Conservation (phyloP, 805 yeast genomes). For the Kluyveromyces dobzhanskii region DNA sequence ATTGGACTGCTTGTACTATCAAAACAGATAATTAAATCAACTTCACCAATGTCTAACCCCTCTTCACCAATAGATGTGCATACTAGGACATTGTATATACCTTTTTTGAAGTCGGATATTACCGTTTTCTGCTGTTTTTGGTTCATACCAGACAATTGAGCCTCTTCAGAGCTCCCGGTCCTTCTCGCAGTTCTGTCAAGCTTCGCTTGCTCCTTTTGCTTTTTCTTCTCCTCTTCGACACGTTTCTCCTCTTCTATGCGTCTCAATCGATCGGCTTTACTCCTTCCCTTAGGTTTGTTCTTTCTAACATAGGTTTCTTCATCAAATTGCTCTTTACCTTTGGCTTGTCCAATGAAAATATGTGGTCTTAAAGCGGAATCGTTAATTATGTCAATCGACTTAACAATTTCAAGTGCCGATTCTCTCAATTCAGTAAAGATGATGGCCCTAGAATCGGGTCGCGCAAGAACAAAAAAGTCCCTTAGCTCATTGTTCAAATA, state of each 20-base stretch:
- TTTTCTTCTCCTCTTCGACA: constrained; percentile 25
- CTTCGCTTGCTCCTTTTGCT: constrained; percentile 26
- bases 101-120: constrained; percentile 63
- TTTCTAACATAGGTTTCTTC: constrained; percentile 41
- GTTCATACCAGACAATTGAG: constrained; percentile 78
- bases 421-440: constrained; percentile 85
- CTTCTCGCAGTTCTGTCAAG: constrained; percentile 33
- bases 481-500: constrained; percentile 48
- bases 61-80: constrained; percentile 98
- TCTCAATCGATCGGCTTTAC: constrained; percentile 29
- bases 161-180: constrained; percentile 62
- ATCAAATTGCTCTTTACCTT: constrained; percentile 61
- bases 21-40: constrained; percentile 84
- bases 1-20: constrained; percentile 93
- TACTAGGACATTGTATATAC: constrained; percentile 69
- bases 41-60: constrained; percentile 97
- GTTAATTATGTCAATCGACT: constrained; percentile 40
- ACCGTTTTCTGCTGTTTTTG: constrained; percentile 81
- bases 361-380: constrained; percentile 50
- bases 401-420: constrained; percentile 81
- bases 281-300: constrained; percentile 37
- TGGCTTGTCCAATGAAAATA: constrained; percentile 88
- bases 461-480: constrained; percentile 41
- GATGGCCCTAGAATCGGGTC: constrained; percentile 61
- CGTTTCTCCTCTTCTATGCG: constrained; percentile 27